Base-by-base conservation (phyloP, 2,329 filamentous ascomycete species). In the Microdochium nivale region DNA sequence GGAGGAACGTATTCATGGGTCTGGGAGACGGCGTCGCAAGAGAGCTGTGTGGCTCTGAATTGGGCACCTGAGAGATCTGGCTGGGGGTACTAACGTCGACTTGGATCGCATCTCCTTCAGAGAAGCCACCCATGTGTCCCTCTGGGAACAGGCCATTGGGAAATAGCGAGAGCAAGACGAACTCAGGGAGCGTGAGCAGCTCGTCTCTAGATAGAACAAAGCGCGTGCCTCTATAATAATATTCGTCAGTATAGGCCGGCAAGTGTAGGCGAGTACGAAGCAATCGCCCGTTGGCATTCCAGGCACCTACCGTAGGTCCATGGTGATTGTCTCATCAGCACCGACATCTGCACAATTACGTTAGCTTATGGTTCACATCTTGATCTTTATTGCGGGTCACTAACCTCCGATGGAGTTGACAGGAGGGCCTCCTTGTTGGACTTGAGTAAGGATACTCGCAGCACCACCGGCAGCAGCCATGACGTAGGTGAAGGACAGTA, bases 361-460 rank as follows among this genome's bases (percentile, higher is more conserved):
- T 53, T 51, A 32, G 44, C 55, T 23, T 24, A 52, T 58, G 40
- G 30, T 32, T 46, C 27, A 19, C 24, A 35, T 23, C 47, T 48
- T 30, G 46, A 46, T 24, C 13, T 25, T 10, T 24, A 21, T 21
- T 32, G 24, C 49, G 35, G 52, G 21, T 25, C 43, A 25, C 78
- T 65, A 73, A 90, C 88, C 88, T 81, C 88, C 90, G 55, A 97
- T 78, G 51, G 89, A 87, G 70, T 94, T 95, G 61, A 96, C 83
- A 35, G 91, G 88, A 62, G 90, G 88, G 49, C 87, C 91, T 59
- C 87, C 87, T 72, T 99, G 94, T 68, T 95, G 91, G 62, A 99
- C 94, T 76, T 99, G 94, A 72, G 94, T 99, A 74, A 99, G 95
- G 67, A 99, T 96, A 81, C 94, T 97, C 76, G 91, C 87, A 62